phyloP scores from a whole-genome alignment of 345 rosid species.

The Xanthoceras sorbifolium region DNA sequence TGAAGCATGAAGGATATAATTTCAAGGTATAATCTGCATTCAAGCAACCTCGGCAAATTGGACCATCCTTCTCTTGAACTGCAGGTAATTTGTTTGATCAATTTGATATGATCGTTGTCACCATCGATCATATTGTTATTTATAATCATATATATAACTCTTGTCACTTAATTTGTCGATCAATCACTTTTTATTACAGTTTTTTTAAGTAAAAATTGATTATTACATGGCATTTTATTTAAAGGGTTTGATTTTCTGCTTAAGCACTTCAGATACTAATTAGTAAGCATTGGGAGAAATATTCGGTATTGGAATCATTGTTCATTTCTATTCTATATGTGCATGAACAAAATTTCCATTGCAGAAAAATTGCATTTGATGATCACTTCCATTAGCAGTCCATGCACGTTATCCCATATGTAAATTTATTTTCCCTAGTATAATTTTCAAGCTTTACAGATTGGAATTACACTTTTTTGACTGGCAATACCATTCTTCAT shows the following conservation, averaged over 20 bases:
- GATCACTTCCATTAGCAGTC: neutral
- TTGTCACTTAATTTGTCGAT: too few species aligned
- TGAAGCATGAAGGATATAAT: constrained; percentile 54
- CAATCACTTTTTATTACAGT: too few species aligned
- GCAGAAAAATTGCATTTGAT: too few species aligned
- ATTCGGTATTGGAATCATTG: too few species aligned
- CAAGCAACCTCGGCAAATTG: constrained; percentile 42
- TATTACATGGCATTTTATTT: too few species aligned
- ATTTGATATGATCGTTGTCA: neutral
- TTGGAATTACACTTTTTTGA: neutral
- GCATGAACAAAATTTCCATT: too few species aligned
- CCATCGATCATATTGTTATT: neutral
- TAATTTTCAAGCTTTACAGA: neutral
- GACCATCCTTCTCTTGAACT: constrained; percentile 54
- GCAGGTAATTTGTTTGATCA: constrained; percentile 39
- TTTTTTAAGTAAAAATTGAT: too few species aligned
- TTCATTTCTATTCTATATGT: too few species aligned
- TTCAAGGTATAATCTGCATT: constrained; percentile 50
- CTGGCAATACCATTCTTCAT: neutral
- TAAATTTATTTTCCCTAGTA: neutral
- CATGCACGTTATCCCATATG: neutral
- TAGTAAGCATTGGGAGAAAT: too few species aligned
- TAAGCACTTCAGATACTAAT: too few species aligned
- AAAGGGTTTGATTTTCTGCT: too few species aligned
- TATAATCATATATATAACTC: too few species aligned